Evolutionary conservation across 805 yeast species (phyloP), one percentile per base, ranked within the genome.

Genomic region (Kuraishia cidri): DNA sequence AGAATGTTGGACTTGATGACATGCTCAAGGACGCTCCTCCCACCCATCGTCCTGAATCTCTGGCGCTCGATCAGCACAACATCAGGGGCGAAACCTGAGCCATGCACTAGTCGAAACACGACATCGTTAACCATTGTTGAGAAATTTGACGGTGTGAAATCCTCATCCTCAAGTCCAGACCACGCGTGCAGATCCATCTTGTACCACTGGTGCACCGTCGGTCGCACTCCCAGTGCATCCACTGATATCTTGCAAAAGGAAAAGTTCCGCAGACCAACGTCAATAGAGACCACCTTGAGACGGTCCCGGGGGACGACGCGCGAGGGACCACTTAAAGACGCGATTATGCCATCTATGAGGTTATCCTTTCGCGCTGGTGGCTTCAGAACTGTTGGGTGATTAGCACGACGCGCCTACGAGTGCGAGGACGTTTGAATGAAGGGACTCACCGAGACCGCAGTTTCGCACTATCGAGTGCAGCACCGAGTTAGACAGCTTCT

Each of bases 51-150:
- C 31, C 83, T 57, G 26, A 67, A 57, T 25, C 84, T 44, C 46
- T 78, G 85, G 36, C 74, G 45, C 43, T 78, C 85, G 3, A 77
- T 52, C 8, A 75, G 43, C 3, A 72, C 58, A 3, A 63, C 46
- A 36, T 66, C 66, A 0, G 74, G 68, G 0, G 38, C 20, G 1
- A 11, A 5, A 9, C 16, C 17, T 8, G 19, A 15, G 6, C 21
- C 23, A 5, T 6, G 42, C 22, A 50, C 43, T 25, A 45, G 37
- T 4, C 38, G 39, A 22, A 38, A 48, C 11, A 43, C 39, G 24
- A 45, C 27, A 9, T 34, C 32, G 21, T 37, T 34, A 11, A 53
- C 32, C 4, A 58, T 42, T 5, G 32, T 17, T 8, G 56, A 35
- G 38, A 47, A 58, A 25, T 43, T 46, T 8, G 36, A 6, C 0